Evolutionary conservation across 257 asterid species (phyloP), one percentile per base, ranked within the genome.

Genomic region (Paraleonurus japonicus): DNA sequence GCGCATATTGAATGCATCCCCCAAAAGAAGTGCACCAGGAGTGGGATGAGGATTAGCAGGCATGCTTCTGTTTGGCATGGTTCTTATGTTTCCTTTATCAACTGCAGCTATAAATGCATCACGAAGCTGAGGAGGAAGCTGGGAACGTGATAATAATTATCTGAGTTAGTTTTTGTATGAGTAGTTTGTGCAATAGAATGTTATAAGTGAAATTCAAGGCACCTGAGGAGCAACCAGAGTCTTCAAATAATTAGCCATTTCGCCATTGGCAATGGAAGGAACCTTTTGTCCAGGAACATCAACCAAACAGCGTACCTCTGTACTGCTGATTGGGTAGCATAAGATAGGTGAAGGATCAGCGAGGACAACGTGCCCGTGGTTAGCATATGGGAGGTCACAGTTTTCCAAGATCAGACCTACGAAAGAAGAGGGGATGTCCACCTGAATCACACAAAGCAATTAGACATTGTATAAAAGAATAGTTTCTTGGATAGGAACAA

Each of bases 1-100:
- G 24, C 93, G 85, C 93, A 87, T 87, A 78, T 87, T 87, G 75
- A 87, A 87, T 1, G 93, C 89, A n/a, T 87, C 93, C 2, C 93
- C 93, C 80, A 87, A 67, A 15, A 87, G 68, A 76, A 87, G 71
- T 19, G 93, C 90, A 7, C 93, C 93, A 0, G 93, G 93, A 5
- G 87, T 85, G 8, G 86, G 88, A 3, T 62, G 87, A 39, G 89
- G 89, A 76, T 39, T 76, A 1, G 93, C 93, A 0, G 93, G 85
- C 93, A 87, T 87, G 85, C 88, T 85, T 78, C 88, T 76, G 81
- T 83, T 85, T 9, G 88, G 85, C 90, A 85, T 85, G 61, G 85
- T 87, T 67, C 84, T 80, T 66, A 87, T 82, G 60, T 76, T 83
- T 26, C 89, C 88, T 71, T 87, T 81, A 28, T 82, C 89, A n/a